Evolutionary conservation across 495 filamentous ascomycete genomes (phyloP), one percentile per base, ranked within the genome.

Genomic region (Aspergillus funiculosus): DNA sequence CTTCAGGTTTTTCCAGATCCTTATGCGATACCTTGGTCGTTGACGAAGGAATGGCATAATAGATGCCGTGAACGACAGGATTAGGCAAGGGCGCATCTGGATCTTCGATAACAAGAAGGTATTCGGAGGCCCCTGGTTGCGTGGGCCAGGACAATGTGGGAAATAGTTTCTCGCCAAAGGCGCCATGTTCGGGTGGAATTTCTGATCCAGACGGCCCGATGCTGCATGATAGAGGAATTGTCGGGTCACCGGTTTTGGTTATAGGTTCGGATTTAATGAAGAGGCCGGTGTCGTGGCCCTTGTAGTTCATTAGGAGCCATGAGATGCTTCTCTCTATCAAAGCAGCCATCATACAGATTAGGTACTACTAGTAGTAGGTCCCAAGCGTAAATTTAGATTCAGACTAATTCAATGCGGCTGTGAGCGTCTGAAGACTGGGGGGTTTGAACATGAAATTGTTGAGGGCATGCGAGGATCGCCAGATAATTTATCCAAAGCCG

Each of bases 31-130:
- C 56, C 3, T 52, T 57, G 2, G 55, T 67, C 34, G 46, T 57
- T 2, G 43, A 46, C 0, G 63, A 39, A 1, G 61, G 57, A 26
- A 76, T 75, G 1, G 59, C 63, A 17, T 59, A 60, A 46, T 69
- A 73, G 17, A 74, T 47, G 30, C 65, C 71, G 43, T 77, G 72
- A n/a, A 67, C 55, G 31, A 67, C 64, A 5, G 71, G 69, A n/a
- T 46, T 64, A 3, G 72, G 66, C 39, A 76, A 26, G 1, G 74
- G 69, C 20, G 68, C 69, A 54, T 78, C 73, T 0, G 72, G 67
- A 39, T 78, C 72, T 50, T 75, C 68, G 14, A 62, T 61, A 25
- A 74, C 50, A 6, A 77, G 35, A 0, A 77, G 50, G 52, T 67
- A 77, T 45, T 76, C 53, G 2, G 26, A 21, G 14, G 21, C 13